These are phyloP conservation scores for Boletus semigastroideus DNA, from an alignment of 1,284 basidiomycete genomes.

Conservation along the genomic window DNA sequence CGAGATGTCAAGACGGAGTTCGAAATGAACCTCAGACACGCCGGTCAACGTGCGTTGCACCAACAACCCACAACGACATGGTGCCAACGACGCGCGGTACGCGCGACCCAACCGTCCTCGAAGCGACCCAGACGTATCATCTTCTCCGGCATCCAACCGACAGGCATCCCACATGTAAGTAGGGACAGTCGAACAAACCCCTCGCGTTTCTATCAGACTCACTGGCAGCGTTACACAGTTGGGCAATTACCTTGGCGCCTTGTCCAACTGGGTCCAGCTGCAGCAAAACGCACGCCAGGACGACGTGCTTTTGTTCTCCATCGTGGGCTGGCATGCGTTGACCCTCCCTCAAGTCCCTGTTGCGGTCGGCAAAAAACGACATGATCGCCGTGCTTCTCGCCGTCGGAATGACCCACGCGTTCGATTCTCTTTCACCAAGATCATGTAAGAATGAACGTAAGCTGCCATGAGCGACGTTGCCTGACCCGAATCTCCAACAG, in stretches of 20 bases:
- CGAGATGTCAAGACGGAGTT: too few species aligned
- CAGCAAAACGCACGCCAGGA: conserved; percentile 52
- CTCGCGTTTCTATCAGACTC: background rate
- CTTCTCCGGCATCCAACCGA: conserved; percentile 61
- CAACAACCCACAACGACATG: too few species aligned
- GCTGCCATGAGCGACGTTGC: background rate
- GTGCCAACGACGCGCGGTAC: too few species aligned
- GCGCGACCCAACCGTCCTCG: too few species aligned
- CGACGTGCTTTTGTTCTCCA: conserved; percentile 73
- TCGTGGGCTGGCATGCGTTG: conserved; percentile 91
- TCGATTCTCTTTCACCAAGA: conserved; percentile 82
- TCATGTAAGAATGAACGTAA: conserved; percentile 52
- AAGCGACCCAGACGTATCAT: too few species aligned
- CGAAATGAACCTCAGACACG: too few species aligned
- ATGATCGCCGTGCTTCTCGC: conserved; percentile 86
- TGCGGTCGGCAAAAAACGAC: conserved; percentile 66
- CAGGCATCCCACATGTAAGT: conserved; percentile 80
- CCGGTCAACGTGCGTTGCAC: too few species aligned
- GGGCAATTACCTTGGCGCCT: conserved; percentile 91
- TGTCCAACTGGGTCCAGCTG: conserved; percentile 85
- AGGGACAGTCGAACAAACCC: conserved; percentile 23
- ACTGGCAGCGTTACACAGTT: conserved; percentile 51
- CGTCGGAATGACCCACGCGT: conserved; percentile 81
- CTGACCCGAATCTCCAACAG: conserved; percentile 37
- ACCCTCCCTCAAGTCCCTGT: conserved; percentile 87